Evolutionary conservation across 192 early-diverging fungal genomes (phyloP).

Genomic region (Coemansia sp.): DNA sequence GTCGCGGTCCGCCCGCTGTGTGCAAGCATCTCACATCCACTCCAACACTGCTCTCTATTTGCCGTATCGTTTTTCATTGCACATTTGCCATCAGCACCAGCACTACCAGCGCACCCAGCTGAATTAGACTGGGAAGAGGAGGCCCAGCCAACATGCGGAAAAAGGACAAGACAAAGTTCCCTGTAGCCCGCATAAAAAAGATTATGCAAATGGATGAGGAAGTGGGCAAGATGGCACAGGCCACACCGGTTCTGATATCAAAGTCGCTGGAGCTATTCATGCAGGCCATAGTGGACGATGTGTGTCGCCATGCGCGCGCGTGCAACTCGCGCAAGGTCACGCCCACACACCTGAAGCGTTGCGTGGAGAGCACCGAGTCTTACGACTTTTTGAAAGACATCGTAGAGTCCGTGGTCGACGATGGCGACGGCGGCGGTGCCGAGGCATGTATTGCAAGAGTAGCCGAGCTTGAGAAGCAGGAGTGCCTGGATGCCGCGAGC

Average conservation of each 20-base stretch:
- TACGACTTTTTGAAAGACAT: constrained; percentile 93
- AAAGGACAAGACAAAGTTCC: constrained; percentile 90
- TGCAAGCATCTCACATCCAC: too few species aligned
- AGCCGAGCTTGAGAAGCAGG: constrained; percentile 22
- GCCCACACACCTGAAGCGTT: constrained; percentile 76
- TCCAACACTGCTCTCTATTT: too few species aligned
- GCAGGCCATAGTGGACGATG: constrained; percentile 85
- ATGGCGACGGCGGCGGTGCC: constrained; percentile 45
- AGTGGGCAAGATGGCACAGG: constrained; percentile 96
- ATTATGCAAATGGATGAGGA: constrained; percentile 99
- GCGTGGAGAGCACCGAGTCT: constrained; percentile 72
- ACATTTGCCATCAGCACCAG: too few species aligned
- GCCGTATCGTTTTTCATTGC: too few species aligned
- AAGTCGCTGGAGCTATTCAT: constrained; percentile 88
- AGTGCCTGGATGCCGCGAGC: not conserved
- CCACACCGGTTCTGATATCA: constrained; percentile 93
- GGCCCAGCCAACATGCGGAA: constrained; percentile 64
- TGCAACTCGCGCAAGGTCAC: constrained; percentile 80
- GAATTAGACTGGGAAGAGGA: not conserved
- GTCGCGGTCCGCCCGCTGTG: too few species aligned
- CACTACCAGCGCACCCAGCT: too few species aligned
- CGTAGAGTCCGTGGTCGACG: constrained; percentile 77
- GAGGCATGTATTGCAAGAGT: constrained; percentile 42
- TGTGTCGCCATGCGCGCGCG: constrained; percentile 73
- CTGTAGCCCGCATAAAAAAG: constrained; percentile 97